These are phyloP conservation scores for Dactylellina cionopaga DNA, from an alignment of 2,329 filamentous ascomycete species.

Conservation along the genomic window DNA sequence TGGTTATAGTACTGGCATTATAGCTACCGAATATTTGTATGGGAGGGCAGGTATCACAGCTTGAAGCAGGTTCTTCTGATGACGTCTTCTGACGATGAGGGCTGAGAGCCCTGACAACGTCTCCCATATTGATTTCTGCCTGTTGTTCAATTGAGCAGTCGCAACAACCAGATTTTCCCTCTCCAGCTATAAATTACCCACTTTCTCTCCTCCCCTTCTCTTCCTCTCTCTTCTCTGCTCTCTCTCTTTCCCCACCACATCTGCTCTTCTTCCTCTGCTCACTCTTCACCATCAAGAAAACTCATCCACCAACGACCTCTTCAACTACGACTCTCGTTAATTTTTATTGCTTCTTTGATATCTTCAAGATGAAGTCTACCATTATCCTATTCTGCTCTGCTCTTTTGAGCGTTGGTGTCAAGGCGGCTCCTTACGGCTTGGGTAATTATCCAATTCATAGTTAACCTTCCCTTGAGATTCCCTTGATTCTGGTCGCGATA, in stretches of 20 bases:
- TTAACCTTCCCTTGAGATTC: too few relatives aligned
- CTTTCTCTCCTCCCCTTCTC: constrained; percentile 2
- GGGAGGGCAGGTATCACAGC: too few relatives aligned
- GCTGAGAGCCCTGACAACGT: too few relatives aligned
- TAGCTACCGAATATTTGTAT: too few relatives aligned
- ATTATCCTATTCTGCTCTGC: constrained; percentile 37
- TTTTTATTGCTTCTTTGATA: constrained; percentile 1
- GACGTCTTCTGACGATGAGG: too few relatives aligned
- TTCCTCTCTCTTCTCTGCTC: background rate
- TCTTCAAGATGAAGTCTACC: constrained; percentile 49
- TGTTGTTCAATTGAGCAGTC: too few relatives aligned
- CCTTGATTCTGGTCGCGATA: too few relatives aligned
- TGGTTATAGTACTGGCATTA: too few relatives aligned
- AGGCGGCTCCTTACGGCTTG: constrained; percentile 39
- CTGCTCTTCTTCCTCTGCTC: constrained; percentile 19
- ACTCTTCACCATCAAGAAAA: background rate
- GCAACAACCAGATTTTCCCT: too few relatives aligned
- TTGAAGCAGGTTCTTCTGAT: too few relatives aligned
- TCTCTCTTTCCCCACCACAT: constrained; percentile 17
- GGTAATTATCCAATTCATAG: constrained; percentile 40
- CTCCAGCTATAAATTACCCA: background rate
- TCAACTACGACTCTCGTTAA: constrained; percentile 45
- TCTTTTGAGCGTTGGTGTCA: constrained; percentile 40
- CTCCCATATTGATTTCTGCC: too few relatives aligned
- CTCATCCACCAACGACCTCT: constrained; percentile 1